A percentile compares a stretch with the other conserved stretches of the same genome.
These are phyloP conservation scores for Eimeria acervulina DNA, from an alignment of 169 alveolate species.

Conservation along the genomic window DNA sequence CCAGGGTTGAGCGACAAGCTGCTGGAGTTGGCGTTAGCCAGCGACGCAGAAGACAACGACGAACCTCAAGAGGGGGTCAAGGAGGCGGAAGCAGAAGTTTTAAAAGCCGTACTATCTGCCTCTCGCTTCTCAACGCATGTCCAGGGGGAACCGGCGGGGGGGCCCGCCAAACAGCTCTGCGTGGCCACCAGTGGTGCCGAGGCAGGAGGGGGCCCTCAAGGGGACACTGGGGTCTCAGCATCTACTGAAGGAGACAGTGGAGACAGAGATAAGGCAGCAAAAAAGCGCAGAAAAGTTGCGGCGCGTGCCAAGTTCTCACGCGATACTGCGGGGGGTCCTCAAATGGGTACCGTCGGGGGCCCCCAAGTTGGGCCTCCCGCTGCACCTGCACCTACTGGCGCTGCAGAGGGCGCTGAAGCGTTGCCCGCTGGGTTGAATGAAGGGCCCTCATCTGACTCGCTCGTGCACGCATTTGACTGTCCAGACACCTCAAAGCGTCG, in stretches of 20 bases:
- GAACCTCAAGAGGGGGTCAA: not conserved
- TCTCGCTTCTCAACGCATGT: not conserved
- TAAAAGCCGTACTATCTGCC: not conserved
- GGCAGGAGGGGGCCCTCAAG: not conserved
- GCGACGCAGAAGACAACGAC: conserved; percentile 56
- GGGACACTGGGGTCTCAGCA: not conserved
- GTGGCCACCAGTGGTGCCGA: not conserved
- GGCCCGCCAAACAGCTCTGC: not conserved
- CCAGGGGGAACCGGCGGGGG: not conserved
- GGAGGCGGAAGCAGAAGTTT: conserved; percentile 53
- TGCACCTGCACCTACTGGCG: not conserved
- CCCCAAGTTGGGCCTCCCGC: not conserved
- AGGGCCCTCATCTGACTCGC: not conserved
- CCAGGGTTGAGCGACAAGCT: not conserved
- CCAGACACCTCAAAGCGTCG: conserved; percentile 66
- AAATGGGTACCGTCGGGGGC: not conserved
- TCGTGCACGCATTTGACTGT: not conserved
- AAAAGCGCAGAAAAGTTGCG: not conserved
- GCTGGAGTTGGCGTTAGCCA: conserved; percentile 41
- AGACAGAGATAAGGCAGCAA: not conserved
- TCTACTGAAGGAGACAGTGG: not conserved
- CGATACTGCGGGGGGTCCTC: not conserved
- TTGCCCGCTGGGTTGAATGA: not conserved
- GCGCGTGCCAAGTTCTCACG: not conserved
- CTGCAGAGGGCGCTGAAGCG: not conserved